A percentile compares a stretch with the other conserved stretches of the same genome.
Evolutionary conservation across 192 early-diverging fungal species (phyloP).

Genomic region (Diversispora eburnea): DNA sequence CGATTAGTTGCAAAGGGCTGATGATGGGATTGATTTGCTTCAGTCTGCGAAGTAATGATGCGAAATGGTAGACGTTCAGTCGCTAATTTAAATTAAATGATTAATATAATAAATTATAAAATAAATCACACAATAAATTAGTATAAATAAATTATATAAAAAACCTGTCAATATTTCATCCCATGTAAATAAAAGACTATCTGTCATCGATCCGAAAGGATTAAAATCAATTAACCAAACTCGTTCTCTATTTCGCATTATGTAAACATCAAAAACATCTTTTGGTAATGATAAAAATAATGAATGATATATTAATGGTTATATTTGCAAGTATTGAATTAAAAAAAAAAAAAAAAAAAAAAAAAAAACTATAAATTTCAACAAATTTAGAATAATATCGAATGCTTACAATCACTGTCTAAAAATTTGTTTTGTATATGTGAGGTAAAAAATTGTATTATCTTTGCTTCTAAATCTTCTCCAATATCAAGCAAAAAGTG

Average conservation of each 20-base stretch:
- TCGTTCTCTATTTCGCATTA: conserved; percentile 54
- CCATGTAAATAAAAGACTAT: conserved; percentile 83
- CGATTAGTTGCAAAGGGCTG: conserved; percentile 59
- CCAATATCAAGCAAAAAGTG: conserved; percentile 64
- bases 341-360: conserved; percentile 15
- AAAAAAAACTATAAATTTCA: background rate
- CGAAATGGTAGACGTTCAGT: conserved; percentile 39
- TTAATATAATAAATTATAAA: conserved; percentile 7
- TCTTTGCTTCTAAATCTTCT: conserved; percentile 53
- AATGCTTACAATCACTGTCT: conserved; percentile 59
- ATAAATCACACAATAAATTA: background rate
- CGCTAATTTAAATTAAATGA: conserved; percentile 23
- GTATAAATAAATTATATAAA: background rate
- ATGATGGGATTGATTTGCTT: conserved; percentile 39
- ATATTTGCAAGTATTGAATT: background rate
- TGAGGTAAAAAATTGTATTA: conserved; percentile 64
- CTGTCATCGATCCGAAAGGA: conserved; percentile 75
- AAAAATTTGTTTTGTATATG: conserved; percentile 63
- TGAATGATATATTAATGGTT: conserved; percentile 1
- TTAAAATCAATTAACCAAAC: conserved; percentile 92
- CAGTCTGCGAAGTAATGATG: conserved; percentile 39
- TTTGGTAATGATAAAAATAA: too few relatives aligned
- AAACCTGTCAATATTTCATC: conserved; percentile 58
- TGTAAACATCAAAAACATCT: conserved; percentile 92
- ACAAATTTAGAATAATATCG: background rate